These are phyloP conservation scores for Scheffersomyces segobiensis DNA, from an alignment of 1,139 yeast species.

Conservation along the genomic window DNA sequence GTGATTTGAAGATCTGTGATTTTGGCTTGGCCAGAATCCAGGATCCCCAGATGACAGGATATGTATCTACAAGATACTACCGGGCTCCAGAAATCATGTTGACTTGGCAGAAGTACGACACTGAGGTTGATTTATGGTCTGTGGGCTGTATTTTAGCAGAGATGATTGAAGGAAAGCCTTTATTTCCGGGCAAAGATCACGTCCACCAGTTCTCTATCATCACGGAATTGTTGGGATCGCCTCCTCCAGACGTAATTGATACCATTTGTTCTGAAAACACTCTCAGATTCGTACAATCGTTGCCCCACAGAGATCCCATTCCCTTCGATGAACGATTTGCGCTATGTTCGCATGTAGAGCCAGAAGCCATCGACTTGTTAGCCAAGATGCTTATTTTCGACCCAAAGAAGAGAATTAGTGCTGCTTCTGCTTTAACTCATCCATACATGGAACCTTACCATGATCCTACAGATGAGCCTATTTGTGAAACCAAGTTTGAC, in stretches of 20 bases:
- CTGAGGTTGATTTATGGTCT: slow-evolving; percentile 99
- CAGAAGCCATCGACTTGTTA: slow-evolving; percentile 86
- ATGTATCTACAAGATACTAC: slow-evolving; percentile 93
- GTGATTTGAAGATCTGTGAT: slow-evolving; percentile 31
- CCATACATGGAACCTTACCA: slow-evolving; percentile 97
- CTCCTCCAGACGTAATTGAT: slow-evolving; percentile 93
- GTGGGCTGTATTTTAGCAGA: slow-evolving; percentile 99
- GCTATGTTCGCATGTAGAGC: slow-evolving; percentile 71
- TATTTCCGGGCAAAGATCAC: slow-evolving; percentile 98
- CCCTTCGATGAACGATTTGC: slow-evolving; percentile 82
- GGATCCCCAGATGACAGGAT: slow-evolving; percentile 99
- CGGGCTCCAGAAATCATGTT: slow-evolving; percentile 99
- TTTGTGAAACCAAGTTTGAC: slow-evolving; percentile 88
- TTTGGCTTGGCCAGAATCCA: slow-evolving; percentile 85
- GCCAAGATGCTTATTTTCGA: slow-evolving; percentile 92
- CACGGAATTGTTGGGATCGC: slow-evolving; percentile 93
- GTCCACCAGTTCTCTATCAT: slow-evolving; percentile 97
- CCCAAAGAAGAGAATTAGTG: slow-evolving; percentile 90
- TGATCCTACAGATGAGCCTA: slow-evolving; percentile 97
- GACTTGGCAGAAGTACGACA: slow-evolving; percentile 98
- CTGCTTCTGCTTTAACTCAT: slow-evolving; percentile 86
- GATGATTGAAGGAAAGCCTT: slow-evolving; percentile 98
- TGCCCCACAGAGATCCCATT: slow-evolving; percentile 90
- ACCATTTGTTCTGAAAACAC: slow-evolving; percentile 97
- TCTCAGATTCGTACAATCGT: slow-evolving; percentile 85